Conservation (phyloP, 805 yeast species). For the Lachancea nothofagi region DNA sequence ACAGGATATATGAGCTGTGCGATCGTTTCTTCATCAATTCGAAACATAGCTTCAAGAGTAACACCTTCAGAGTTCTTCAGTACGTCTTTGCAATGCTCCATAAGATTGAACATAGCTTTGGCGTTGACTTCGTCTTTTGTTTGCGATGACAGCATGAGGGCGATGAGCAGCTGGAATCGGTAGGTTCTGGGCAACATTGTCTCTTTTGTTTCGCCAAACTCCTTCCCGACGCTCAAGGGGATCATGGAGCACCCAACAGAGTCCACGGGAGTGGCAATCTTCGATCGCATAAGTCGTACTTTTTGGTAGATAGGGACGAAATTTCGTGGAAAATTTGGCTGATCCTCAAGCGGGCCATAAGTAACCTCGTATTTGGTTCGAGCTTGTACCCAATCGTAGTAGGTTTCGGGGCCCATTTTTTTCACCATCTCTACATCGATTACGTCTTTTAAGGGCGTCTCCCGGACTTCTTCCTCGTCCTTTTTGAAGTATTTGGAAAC, state of each 20-base stretch:
- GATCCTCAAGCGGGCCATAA: constrained; percentile 2
- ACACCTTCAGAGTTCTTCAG: constrained; percentile 42
- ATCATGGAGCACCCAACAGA: constrained; percentile 74
- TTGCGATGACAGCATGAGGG: constrained; percentile 85
- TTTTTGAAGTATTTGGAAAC: constrained; percentile 23
- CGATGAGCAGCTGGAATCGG: constrained; percentile 70
- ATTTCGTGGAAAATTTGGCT: constrained; percentile 35
- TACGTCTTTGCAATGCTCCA: constrained; percentile 42
- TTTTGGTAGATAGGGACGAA: constrained; percentile 55
- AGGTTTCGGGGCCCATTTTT: constrained; percentile 22
- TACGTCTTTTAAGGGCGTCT: neutral
- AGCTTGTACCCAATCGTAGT: constrained; percentile 24
- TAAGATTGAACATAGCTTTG: constrained; percentile 60
- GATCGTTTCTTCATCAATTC: constrained; percentile 48
- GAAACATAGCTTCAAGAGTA: constrained; percentile 48
- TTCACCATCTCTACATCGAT: constrained; percentile 28
- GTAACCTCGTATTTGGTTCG: constrained; percentile 25
- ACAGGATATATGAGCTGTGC: constrained; percentile 70
- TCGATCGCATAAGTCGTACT: constrained; percentile 60
- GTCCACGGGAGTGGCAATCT: constrained; percentile 78
- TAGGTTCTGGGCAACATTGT: constrained; percentile 34
- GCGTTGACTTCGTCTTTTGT: constrained; percentile 86
- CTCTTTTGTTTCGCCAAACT: constrained; percentile 24
- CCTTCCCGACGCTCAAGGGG: constrained; percentile 36
- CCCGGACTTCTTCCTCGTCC: constrained; percentile 4